Percentiles rank a stretch among this genome's conserved stretches.
phyloP scores from a whole-genome alignment of 371 early-diverging fungal species.

The Mortierella polycephala region DNA sequence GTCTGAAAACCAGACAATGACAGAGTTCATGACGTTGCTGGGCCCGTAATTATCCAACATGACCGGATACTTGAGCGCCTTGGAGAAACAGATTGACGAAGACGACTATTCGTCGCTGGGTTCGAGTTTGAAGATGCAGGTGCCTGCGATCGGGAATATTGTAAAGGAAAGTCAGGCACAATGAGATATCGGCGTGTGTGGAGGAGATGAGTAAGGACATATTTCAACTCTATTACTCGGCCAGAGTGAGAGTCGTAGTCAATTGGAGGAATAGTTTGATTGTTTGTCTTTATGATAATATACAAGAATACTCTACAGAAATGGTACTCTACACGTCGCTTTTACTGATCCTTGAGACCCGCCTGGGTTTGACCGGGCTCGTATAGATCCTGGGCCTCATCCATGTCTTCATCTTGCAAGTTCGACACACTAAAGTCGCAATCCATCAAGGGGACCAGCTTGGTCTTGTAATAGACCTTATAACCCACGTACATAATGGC shows the following conservation, averaged over 20 bases:
- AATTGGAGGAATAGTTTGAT: neutral
- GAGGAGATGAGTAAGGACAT: neutral
- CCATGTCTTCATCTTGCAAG: slow-evolving; percentile 40
- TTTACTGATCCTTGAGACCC: slow-evolving; percentile 35
- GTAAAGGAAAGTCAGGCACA: slow-evolving; percentile 6
- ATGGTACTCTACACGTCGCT: neutral
- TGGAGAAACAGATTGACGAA: slow-evolving; percentile 17
- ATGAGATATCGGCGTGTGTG: slow-evolving; percentile 9
- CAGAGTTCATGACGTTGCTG: slow-evolving; percentile 10
- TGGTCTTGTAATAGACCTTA: slow-evolving; percentile 59
- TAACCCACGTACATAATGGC: slow-evolving; percentile 64
- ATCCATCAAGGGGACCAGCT: slow-evolving; percentile 47
- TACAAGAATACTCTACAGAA: neutral
- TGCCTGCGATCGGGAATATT: slow-evolving; percentile 16
- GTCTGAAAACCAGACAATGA: neutral
- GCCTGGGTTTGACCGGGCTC: slow-evolving; percentile 34
- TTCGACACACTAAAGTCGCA: slow-evolving; percentile 53
- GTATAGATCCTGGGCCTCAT: slow-evolving; percentile 70
- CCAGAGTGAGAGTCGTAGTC: neutral
- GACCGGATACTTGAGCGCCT: slow-evolving; percentile 2
- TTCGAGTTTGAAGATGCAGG: slow-evolving; percentile 15
- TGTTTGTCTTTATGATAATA: too few species aligned
- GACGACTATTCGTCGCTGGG: slow-evolving; percentile 6
- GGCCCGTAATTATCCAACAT: slow-evolving; percentile 7
- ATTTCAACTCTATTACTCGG: too few species aligned